Base-by-base conservation (phyloP, 352 stramenopile genomes). In the Phytophthora pini region DNA sequence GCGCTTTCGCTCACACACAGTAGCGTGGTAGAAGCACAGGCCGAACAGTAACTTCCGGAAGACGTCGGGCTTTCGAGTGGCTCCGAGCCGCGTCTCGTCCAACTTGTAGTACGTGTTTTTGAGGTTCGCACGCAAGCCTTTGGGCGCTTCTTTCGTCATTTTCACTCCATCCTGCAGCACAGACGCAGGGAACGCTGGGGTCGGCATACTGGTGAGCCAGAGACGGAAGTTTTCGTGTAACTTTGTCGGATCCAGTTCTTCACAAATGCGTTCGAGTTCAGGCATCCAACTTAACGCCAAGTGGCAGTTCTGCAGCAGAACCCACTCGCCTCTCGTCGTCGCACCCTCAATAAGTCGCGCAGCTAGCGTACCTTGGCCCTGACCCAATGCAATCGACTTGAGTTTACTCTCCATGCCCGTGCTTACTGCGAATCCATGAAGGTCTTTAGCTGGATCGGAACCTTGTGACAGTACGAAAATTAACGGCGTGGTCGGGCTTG, bases 131-230 rank as follows among this genome's bases (percentile, higher is more conserved):
- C 90, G 85, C 56, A 98, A 47, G 0, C 96, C 96, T 45, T 98
- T 98, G 0, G 96, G 96, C 1, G 96, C 93, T 60, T 99, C 96
- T 54, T 98, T 98, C 2, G 96, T 99, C 92, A 99, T 98, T 64
- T 99, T 99, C 8, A 99, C 94, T 17, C 94, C 89, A 58, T 97
- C 94, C 61, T 99, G 96, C 8, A 99, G 82, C n/a, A 99, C 93
- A 1, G 90, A 92, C 2, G 97, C 92, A 2, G 96, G 96, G 65
- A 96, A 96, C 56, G 56, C 84, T 29, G 72, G 91, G 11, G 77
- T 98, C 49, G 71, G 78, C 77, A 87, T 95, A 81, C 80, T 97
- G 31, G 95, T 98, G 26, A 98, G 90, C 95, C 95, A 98, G n/a
- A 98, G 68, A 0, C 95, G 88, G 65, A 98, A 99, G 70, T 98